Evolutionary conservation across 2,329 filamentous ascomycete genomes (phyloP).

Genomic region (Alternaria sp.): DNA sequence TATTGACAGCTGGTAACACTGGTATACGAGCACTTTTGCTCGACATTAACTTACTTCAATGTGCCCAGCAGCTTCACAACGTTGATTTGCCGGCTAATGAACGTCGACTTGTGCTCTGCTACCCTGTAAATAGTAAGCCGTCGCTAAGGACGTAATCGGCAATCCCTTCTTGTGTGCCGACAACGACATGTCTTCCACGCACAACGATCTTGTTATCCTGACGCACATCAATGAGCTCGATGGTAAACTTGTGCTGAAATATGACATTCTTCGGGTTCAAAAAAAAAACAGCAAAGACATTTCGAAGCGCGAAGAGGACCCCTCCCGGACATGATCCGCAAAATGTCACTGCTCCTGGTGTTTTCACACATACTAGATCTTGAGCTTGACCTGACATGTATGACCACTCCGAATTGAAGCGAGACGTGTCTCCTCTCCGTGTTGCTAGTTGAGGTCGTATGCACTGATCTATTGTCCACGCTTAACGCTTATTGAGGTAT

Average conservation of each 20-base stretch:
- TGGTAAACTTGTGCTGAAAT: background rate
- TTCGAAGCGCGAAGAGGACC: background rate
- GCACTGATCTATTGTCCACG: background rate
- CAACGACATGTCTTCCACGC: background rate
- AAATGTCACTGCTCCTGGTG: background rate
- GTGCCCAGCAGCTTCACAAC: background rate
- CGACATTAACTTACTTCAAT: background rate
- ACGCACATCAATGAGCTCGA: background rate
- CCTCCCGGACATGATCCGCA: background rate
- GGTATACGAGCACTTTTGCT: background rate
- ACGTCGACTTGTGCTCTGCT: background rate
- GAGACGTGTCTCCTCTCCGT: background rate
- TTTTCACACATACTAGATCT: background rate
- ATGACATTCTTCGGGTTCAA: background rate
- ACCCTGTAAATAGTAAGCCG: background rate
- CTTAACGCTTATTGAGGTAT: background rate
- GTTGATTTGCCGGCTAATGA: background rate
- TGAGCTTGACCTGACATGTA: background rate
- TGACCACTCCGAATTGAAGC: background rate
- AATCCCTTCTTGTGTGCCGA: background rate
- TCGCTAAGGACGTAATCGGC: background rate
- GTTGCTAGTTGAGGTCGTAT: background rate
- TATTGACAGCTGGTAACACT: background rate
- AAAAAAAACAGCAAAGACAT: background rate
- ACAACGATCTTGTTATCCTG: background rate